A percentile compares a stretch with the other conserved stretches of the same genome.
phyloP scores from a whole-genome alignment of 2,329 filamentous ascomycete species.

The Colletotrichum sp. region DNA sequence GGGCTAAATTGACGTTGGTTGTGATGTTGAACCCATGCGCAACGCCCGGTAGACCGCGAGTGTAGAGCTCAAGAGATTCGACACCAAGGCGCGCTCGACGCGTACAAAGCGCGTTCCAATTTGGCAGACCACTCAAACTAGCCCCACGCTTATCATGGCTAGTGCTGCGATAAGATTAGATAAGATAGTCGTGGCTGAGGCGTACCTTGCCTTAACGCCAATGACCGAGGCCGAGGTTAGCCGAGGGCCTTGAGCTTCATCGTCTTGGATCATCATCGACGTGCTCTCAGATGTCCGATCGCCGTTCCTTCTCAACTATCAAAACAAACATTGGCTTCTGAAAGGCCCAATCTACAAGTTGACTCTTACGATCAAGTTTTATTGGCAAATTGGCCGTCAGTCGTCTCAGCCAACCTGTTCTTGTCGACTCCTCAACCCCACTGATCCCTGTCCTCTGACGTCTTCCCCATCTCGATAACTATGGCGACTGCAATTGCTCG shows the following conservation, averaged over 20 bases:
- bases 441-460: constrained; percentile 11
- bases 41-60: neutral
- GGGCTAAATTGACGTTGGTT: neutral
- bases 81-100: constrained; percentile 9
- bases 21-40: constrained; percentile 2
- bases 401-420: neutral
- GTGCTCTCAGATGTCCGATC: neutral
- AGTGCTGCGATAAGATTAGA: neutral
- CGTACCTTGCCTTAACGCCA: neutral
- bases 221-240: constrained; percentile 46
- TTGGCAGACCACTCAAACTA: neutral
- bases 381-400: neutral
- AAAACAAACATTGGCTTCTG: neutral
- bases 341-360: neutral
- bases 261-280: constrained; percentile 3
- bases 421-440: neutral
- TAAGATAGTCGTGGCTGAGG: neutral
- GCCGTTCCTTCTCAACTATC: neutral
- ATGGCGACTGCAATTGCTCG: constrained; percentile 21
- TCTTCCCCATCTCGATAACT: neutral
- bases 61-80: neutral
- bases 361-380: neutral
- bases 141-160: neutral
- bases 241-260: constrained; percentile 29
- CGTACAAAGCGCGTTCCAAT: constrained; percentile 4